These are phyloP conservation scores for Blastocystis sp. DNA, from an alignment of 352 stramenopile genomes.

Conservation along the genomic window DNA sequence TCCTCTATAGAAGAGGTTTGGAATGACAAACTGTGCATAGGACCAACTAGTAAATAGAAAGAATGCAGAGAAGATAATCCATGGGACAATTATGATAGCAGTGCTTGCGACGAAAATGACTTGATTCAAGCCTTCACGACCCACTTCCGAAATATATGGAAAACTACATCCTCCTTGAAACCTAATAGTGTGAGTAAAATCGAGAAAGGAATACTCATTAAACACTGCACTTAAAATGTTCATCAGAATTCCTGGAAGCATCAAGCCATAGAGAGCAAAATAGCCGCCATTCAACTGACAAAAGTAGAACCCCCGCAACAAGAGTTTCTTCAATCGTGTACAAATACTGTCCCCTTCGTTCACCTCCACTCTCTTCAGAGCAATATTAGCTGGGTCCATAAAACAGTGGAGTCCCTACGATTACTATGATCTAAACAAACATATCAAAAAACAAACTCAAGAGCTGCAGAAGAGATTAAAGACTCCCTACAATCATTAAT, in stretches of 20 bases:
- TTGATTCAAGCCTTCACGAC: slow-evolving; percentile 33
- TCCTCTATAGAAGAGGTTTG: slow-evolving; percentile 21
- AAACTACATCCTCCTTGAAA: slow-evolving; percentile 54
- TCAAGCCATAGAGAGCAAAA: slow-evolving; percentile 49
- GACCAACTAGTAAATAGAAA: slow-evolving; percentile 61
- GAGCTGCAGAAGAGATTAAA: slow-evolving; percentile 31
- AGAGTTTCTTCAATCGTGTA: neutral
- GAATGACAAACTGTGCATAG: slow-evolving; percentile 65
- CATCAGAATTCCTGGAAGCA: slow-evolving; percentile 63
- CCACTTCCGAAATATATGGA: slow-evolving; percentile 55
- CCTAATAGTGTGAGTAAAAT: neutral
- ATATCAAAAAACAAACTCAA: neutral
- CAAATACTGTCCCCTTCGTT: neutral
- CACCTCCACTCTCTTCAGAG: neutral
- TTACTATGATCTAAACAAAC: neutral
- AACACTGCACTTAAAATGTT: slow-evolving; percentile 60
- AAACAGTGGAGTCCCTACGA: no score
- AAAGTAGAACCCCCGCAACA: slow-evolving; percentile 19
- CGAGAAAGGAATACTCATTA: slow-evolving; percentile 19
- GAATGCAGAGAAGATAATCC: slow-evolving; percentile 57
- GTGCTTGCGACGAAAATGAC: slow-evolving; percentile 46
- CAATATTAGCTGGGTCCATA: no score
- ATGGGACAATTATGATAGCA: slow-evolving; percentile 9
- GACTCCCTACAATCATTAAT: slow-evolving; percentile 75
- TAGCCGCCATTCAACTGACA: slow-evolving; percentile 52